A percentile compares a stretch with the other conserved stretches of the same genome.
Conservation (phyloP, 139 green algal species). For the Chlorella sorokiniana region DNA sequence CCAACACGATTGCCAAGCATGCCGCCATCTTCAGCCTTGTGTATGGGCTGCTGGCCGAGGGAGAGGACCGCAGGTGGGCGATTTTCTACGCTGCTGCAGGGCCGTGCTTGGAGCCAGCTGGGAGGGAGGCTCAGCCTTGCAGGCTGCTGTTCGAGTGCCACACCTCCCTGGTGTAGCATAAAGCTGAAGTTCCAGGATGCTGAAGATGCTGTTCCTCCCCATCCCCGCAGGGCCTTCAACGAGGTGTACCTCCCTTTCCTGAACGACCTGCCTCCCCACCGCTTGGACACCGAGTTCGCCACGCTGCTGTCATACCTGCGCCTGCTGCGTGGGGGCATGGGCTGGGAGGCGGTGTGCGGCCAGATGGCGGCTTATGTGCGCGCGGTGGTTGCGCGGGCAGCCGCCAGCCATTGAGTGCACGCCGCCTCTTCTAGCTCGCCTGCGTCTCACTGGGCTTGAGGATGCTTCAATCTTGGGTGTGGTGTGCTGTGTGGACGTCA, state of each 20-base stretch:
- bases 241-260: slow-evolving; percentile 39
- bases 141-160: too few relatives aligned
- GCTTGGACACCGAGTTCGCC: slow-evolving; percentile 31
- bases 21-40: slow-evolving; percentile 38
- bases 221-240: slow-evolving; percentile 31
- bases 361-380: slow-evolving; percentile 15
- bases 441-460: too few relatives aligned
- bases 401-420: too few relatives aligned
- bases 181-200: too few relatives aligned
- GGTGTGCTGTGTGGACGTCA: too few relatives aligned
- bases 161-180: too few relatives aligned
- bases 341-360: not conserved
- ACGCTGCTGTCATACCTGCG: slow-evolving; percentile 31
- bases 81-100: not conserved
- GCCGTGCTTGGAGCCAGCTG: too few relatives aligned
- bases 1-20: slow-evolving; percentile 3
- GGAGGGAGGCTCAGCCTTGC: too few relatives aligned
- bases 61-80: slow-evolving; percentile 27
- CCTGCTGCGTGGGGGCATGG: slow-evolving; percentile 1
- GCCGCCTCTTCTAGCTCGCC: too few relatives aligned
- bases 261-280: slow-evolving; percentile 28
- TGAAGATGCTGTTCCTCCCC: not conserved
- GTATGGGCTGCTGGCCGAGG: slow-evolving; percentile 23
- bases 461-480: too few relatives aligned
- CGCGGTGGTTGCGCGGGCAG: slow-evolving; percentile 2